Evolutionary conservation across 352 stramenopile genomes (phyloP), one percentile per base, ranked within the genome.

Genomic region (Pythium sp.): DNA sequence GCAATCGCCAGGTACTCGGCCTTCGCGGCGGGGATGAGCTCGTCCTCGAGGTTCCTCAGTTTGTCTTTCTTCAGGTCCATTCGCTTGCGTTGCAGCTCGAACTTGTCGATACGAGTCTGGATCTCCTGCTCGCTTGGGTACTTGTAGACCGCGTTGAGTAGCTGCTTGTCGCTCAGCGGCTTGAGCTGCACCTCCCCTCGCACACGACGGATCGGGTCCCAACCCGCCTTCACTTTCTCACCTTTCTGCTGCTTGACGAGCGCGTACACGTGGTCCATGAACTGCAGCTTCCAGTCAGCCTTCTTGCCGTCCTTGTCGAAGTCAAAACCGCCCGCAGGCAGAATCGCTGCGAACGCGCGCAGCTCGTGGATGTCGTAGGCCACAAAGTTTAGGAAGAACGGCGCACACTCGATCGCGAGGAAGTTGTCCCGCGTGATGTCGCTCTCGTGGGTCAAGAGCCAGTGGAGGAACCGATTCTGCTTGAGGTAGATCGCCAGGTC

Each of bases 301-400:
- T 94, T 94, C 43, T 78, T 75, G 32, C 80, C 74, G 30, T 93
- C 86, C 64, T 91, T 92, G 67, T 94, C 86, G 63, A 92, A 87
- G 5, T 89, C 80, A 62, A 94, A 94, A 46, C 57, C 57, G 4
- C 5, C 65, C 14, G 80, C 75, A 0, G 86, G 86, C 24, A 94
- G 62, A 30, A 91, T 71, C 1, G 68, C 51, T 6, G 71, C 75
- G 30, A 92, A 54, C 0, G 81, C 86, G 9, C 83, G 83, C 53
- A 91, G 72, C 53, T 94, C 84, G 18, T 81, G 34, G 63, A 94
- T 84, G 60, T 94, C 86, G 51, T 90, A 89, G 2, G 34, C 67
- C 15, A 68, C 69, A 41, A 93, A 88, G 58, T 92, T 90, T n/a
- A 81, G 63, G 60, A 94, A 94, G 36, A 72, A 84, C 0, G 78